Base-by-base conservation (phyloP, 2,329 filamentous ascomycete species). In the Colletotrichum spinosum region DNA sequence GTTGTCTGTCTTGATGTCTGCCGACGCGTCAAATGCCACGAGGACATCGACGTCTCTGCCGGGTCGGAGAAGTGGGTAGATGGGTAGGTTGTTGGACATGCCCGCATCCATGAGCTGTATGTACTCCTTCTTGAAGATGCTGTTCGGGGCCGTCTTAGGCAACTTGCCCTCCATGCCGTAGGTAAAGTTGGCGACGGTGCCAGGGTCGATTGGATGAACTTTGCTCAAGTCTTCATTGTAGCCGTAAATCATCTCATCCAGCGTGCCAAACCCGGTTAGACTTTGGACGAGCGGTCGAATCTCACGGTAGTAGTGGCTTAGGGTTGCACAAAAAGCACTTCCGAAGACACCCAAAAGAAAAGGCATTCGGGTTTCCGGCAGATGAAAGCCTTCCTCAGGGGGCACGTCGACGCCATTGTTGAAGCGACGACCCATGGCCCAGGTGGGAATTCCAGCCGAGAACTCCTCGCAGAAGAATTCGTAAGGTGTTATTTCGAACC, bases 81-180 rank as follows among this genome's bases (percentile, higher is more conserved):
- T 94, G 2, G 96, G 96, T 8, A 99, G 83, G 73, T 99, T 99
- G 76, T 99, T 98, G 69, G 92, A 97, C 96, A 99, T 99, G 55
- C 96, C 96, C 2, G 96, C 94, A 76, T 99, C 96, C 94, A 97
- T 98, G 13, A 95, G 84, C 69, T 92, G 90, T 15, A 95, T 84
- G 75, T 97, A 91, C 49, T 90, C 84, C 12, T 84, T 85, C 15
- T 87, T 82, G 71, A 92, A 89, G 44, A 97, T 87, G 63, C 88
- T 93, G 38, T 90, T 87, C 0, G 96, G 94, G n/a, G 91, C 91
- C 0, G 92, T 92, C 1, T 86, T 78, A 1, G 93, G 91, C 7
- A 99, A 83, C 67, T 87, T 84, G 11, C 87, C 89, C 70, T 91
- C 85, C 89, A 99, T 92, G 8, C 92, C 92, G 66, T 93, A 88